phyloP scores from a whole-genome alignment of 1,139 yeast genomes.

The Hanseniaspora uvarum region DNA sequence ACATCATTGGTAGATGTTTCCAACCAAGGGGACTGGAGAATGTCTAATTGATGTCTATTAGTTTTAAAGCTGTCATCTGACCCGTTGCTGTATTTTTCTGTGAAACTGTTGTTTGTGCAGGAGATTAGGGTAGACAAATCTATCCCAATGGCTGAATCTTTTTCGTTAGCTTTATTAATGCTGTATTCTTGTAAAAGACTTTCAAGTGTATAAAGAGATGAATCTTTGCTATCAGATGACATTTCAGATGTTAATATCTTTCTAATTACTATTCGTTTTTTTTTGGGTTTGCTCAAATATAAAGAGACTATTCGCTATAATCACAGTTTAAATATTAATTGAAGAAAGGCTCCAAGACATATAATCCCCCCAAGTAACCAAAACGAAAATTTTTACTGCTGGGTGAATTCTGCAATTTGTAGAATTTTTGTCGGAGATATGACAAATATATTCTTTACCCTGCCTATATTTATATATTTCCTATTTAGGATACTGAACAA shows the following conservation, averaged over 20 bases:
- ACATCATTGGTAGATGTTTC: conserved; percentile 84
- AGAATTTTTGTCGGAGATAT: too few relatives aligned
- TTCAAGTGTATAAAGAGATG: neutral
- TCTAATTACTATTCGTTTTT: too few relatives aligned
- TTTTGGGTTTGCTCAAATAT: neutral
- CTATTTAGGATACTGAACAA: too few relatives aligned
- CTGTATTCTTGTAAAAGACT: neutral
- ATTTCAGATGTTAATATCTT: too few relatives aligned
- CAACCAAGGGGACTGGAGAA: conserved; percentile 89
- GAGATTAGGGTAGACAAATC: neutral
- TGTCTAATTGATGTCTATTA: conserved; percentile 34
- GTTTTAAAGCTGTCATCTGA: neutral
- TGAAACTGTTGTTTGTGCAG: conserved; percentile 6
- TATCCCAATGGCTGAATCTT: conserved; percentile 3
- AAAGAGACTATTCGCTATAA: too few relatives aligned
- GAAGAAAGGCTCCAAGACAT: too few relatives aligned
- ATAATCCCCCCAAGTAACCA: too few relatives aligned
- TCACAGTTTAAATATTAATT: too few relatives aligned
- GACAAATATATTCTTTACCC: too few relatives aligned
- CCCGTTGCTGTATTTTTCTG: neutral
- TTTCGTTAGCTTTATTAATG: neutral
- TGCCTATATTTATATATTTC: too few relatives aligned
- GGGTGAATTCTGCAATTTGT: too few relatives aligned
- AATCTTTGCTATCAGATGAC: neutral
- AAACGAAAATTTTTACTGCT: too few relatives aligned